These are phyloP conservation scores for Neocallimastix lanati DNA, from an alignment of 192 early-diverging fungal species.

Conservation along the genomic window DNA sequence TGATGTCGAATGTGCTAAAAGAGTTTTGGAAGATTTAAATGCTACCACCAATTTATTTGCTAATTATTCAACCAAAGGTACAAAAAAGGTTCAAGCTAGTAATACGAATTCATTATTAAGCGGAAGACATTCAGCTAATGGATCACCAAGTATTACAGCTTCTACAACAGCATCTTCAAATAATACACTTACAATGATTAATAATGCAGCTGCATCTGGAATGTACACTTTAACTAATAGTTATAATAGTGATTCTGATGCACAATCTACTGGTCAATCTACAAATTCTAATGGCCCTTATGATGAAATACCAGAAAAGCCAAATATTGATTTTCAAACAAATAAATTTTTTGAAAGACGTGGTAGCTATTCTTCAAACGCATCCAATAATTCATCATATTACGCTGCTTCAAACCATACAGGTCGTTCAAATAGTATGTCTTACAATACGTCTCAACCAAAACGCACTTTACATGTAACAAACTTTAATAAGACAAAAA, in stretches of 20 bases:
- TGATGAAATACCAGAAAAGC: background rate
- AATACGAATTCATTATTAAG: background rate
- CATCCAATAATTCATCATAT: background rate
- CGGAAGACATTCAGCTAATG: background rate
- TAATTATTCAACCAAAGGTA: constrained; percentile 29
- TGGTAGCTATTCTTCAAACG: background rate
- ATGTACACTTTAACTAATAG: background rate
- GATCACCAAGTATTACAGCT: background rate
- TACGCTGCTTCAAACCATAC: background rate
- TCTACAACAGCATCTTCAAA: background rate
- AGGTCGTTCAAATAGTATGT: background rate
- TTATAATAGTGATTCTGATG: background rate
- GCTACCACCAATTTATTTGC: constrained; percentile 26
- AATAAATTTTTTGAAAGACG: background rate
- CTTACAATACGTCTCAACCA: constrained; percentile 7
- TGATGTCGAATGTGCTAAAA: constrained; percentile 16
- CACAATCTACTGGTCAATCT: background rate
- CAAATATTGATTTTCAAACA: background rate
- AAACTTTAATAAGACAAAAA: constrained; percentile 17
- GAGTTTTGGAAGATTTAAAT: constrained; percentile 26
- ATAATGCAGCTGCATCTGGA: background rate
- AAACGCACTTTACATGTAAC: constrained; percentile 30
- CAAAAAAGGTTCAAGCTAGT: constrained; percentile 7
- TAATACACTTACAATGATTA: background rate
- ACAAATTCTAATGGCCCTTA: background rate